Evolutionary conservation across 306 rosid species (phyloP), one percentile per base, ranked within the genome.

Genomic region (Gynostemma pentaphyllum): DNA sequence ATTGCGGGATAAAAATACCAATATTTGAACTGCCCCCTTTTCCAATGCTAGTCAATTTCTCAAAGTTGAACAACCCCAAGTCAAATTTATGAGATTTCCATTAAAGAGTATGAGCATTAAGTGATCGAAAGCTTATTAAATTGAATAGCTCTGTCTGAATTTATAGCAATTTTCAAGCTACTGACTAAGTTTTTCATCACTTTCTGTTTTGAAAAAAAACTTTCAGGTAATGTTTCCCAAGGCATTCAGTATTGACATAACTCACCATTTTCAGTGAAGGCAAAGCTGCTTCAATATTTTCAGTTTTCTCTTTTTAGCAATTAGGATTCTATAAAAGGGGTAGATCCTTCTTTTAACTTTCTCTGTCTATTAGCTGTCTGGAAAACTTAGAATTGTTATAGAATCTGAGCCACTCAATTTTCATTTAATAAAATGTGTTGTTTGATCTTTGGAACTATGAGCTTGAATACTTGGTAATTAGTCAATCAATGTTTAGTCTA

Each of bases 21-120:
- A 56, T 19, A 14, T 36, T 19, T 57, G 64, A 36, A 18, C 9
- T 34, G 63, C 23, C 23, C 34, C 63, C 63, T 56, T 56, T 56
- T 56, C 60, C 60, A 52, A 54, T 14, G 61, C 39, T 40, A 29
- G 55, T 49, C 55, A 49, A 49, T n/a, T 49, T 49, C n/a, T 49
- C 30, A 22, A 49, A 39, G 5, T 27, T 24, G 36, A 52, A 13
- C 37, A 52, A 52, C 37, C 59, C 57, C 59, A 54, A 32, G 60
- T 27, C 24, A 54, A 54, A 54, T 54, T 54, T 30, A 54, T 29
- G 62, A 54, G 24, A 54, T 21, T 54, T 5, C 23, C 62, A 30
- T 29, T 29, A 54, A 29, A 30, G 26, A 19, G 41, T 4, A 16
- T 6, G 26, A 54, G 23, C 37, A 53, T 26, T 53, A 39, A 53